Percentiles rank a stretch among this genome's conserved stretches.
Evolutionary conservation across 768 basidiomycete species (phyloP).

Genomic region (Boletus vermiculosoides): DNA sequence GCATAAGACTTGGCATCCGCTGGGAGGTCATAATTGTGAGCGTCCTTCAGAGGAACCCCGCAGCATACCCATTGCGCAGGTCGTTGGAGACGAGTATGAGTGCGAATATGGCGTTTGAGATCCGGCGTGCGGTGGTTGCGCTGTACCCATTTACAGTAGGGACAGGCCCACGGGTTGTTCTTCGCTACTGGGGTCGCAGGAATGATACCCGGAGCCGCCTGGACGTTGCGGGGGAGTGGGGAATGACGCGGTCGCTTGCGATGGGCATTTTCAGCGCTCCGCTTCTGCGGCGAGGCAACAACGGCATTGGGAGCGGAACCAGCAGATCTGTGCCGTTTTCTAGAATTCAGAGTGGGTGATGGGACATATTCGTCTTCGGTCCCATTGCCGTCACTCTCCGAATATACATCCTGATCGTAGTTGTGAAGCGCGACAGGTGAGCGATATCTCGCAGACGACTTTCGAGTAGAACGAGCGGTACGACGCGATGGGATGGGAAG

Average conservation of each 20-base stretch:
- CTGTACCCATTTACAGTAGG: constrained; percentile 48
- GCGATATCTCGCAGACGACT: not conserved
- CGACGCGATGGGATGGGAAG: constrained; percentile 6
- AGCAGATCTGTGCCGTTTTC: constrained; percentile 33
- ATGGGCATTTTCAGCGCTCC: not conserved
- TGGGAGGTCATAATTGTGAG: constrained; percentile 21
- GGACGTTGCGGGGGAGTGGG: constrained; percentile 46
- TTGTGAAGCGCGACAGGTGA: constrained; percentile 3
- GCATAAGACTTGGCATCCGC: constrained; percentile 24
- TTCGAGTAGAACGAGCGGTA: constrained; percentile 16
- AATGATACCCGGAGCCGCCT: constrained; percentile 31
- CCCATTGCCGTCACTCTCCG: constrained; percentile 39
- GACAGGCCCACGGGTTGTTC: constrained; percentile 43
- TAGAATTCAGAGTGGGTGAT: constrained; percentile 32
- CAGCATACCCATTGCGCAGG: constrained; percentile 40
- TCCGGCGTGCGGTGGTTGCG: constrained; percentile 54
- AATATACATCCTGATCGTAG: constrained; percentile 32
- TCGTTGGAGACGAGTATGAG: constrained; percentile 42
- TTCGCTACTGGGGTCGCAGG: constrained; percentile 19
- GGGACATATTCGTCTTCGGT: constrained; percentile 48
- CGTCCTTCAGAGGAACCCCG: constrained; percentile 32
- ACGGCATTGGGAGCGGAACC: not conserved
- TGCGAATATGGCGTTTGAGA: constrained; percentile 56
- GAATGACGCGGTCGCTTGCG: constrained; percentile 32
- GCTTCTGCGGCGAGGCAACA: constrained; percentile 7